phyloP scores from a whole-genome alignment of 1,284 basidiomycete species.

The Rhodotorula sp. region DNA sequence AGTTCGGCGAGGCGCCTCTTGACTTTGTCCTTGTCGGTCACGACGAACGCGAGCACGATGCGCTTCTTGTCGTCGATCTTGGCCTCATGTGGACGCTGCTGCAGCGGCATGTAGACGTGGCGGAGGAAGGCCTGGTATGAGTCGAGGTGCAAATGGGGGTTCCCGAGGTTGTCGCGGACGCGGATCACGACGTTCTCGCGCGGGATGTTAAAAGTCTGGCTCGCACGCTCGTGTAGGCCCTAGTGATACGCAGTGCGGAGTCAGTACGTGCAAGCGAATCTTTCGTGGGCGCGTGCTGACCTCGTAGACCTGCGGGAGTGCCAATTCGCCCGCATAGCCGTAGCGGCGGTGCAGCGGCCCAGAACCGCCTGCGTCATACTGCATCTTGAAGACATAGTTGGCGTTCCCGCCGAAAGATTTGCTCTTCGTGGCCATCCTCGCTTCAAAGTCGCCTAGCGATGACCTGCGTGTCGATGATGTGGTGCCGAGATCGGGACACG shows the following conservation, averaged over 20 bases:
- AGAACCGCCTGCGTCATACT: slow-evolving; percentile 5
- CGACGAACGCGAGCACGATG: slow-evolving; percentile 31
- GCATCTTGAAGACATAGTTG: slow-evolving; percentile 36
- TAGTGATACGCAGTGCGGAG: not conserved
- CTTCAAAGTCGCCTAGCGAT: not conserved
- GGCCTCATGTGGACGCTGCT: not conserved
- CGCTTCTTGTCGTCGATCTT: slow-evolving; percentile 36
- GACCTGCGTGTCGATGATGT: not conserved
- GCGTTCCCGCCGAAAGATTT: no score
- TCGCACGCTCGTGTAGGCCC: slow-evolving; percentile 33
- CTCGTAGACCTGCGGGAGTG: slow-evolving; percentile 20
- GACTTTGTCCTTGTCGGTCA: slow-evolving; percentile 5
- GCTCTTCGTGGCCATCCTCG: not conserved
- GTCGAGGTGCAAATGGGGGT: slow-evolving; percentile 16
- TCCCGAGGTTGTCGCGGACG: slow-evolving; percentile 23
- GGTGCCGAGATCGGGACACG: not conserved
- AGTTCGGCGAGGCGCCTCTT: not conserved
- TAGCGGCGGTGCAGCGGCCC: slow-evolving; percentile 22
- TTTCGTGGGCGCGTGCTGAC: not conserved
- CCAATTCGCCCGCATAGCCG: slow-evolving; percentile 27
- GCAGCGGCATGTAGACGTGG: slow-evolving; percentile 22
- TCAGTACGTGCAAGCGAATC: not conserved
- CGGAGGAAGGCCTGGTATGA: slow-evolving; percentile 17
- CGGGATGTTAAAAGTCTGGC: slow-evolving; percentile 21
- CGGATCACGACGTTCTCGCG: slow-evolving; percentile 23